These are phyloP conservation scores for Vaccinium macrocarpon DNA, from an alignment of 148 eudicot species.

Conservation along the genomic window DNA sequence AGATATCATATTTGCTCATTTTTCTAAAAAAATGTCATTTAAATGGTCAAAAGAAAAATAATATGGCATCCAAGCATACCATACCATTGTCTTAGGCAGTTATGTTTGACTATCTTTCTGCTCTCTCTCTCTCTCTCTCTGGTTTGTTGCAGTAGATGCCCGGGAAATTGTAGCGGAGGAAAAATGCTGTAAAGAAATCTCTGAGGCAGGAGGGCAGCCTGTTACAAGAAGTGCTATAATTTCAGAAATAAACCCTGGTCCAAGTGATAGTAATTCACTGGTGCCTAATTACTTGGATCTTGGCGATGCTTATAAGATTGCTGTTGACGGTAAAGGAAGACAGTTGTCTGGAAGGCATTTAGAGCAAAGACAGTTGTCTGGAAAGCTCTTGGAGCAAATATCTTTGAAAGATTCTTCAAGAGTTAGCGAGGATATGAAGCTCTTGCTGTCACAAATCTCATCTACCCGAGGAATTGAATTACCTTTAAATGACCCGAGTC, in stretches of 20 bases:
- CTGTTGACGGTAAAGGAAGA: constrained; percentile 59
- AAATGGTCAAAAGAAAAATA: neutral
- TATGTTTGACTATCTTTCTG: neutral
- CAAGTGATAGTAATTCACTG: constrained; percentile 34
- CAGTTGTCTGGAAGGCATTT: constrained; percentile 65
- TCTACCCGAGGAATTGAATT: constrained; percentile 53
- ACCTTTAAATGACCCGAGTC: constrained; percentile 51
- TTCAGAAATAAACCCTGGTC: constrained; percentile 31
- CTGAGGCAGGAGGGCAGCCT: constrained; percentile 27
- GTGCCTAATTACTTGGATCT: constrained; percentile 56
- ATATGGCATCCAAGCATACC: neutral
- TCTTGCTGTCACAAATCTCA: constrained; percentile 72
- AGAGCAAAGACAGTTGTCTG: constrained; percentile 73
- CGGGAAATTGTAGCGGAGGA: constrained; percentile 24
- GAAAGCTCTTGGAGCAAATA: constrained; percentile 58
- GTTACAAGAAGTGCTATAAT: constrained; percentile 21
- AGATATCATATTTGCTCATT: neutral
- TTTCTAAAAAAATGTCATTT: neutral
- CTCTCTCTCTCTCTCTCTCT: neutral
- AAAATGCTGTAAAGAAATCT: constrained; percentile 19
- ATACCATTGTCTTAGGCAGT: neutral
- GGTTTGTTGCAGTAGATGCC: constrained; percentile 1
- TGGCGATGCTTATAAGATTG: constrained; percentile 88
- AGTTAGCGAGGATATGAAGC: constrained; percentile 66
- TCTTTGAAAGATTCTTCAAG: constrained; percentile 57